Conservation (phyloP, 495 filamentous ascomycete genomes). For the Neurospora terricola region DNA sequence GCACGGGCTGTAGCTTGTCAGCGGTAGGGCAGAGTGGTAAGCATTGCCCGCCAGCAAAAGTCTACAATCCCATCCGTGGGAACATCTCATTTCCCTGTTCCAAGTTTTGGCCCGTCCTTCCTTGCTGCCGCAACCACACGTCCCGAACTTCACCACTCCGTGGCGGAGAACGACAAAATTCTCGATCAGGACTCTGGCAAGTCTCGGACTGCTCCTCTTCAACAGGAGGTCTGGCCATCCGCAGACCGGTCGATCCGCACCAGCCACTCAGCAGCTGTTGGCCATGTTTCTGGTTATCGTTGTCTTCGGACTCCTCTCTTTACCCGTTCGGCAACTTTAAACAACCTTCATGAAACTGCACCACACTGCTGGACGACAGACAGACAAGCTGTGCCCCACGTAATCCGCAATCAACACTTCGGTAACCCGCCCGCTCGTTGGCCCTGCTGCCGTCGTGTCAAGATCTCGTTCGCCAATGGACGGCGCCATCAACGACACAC, state of each 20-base stretch:
- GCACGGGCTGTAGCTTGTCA: not conserved
- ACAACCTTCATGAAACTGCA: not conserved
- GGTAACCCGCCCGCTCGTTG: not conserved
- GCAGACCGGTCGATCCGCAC: not conserved
- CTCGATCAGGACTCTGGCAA: not conserved
- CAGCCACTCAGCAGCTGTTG: not conserved
- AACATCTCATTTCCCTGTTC: not conserved
- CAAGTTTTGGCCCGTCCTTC: not conserved
- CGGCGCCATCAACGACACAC: not conserved
- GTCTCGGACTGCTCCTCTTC: not conserved
- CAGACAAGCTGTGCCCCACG: not conserved
- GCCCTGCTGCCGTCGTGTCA: not conserved
- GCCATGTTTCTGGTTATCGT: not conserved
- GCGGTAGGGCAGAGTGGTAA: not conserved
- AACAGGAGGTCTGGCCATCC: not conserved
- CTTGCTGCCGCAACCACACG: not conserved
- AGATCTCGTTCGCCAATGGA: not conserved
- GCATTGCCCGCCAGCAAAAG: not conserved
- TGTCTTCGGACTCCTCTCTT: not conserved
- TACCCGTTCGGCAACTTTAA: not conserved
- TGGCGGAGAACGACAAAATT: not conserved
- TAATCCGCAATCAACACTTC: not conserved
- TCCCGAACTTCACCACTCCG: not conserved
- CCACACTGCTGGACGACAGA: not conserved
- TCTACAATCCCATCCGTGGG: not conserved